phyloP scores from a whole-genome alignment of 2,329 filamentous ascomycete species.

The Hymenoscyphus fructigenus region DNA sequence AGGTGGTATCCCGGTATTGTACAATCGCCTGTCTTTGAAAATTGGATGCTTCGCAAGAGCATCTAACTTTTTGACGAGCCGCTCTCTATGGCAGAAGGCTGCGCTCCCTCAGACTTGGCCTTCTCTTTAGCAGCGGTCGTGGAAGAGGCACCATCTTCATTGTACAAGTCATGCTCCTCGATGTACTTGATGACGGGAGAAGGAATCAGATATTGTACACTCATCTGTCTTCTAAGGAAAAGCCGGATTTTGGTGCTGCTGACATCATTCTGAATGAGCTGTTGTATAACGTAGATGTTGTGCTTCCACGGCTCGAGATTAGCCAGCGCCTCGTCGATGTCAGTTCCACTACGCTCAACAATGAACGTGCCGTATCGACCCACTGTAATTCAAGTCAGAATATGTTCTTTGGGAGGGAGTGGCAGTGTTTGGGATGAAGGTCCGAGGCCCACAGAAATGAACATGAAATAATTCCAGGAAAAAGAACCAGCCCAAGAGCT shows the following conservation, averaged over 20 bases:
- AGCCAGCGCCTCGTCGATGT: constrained; percentile 38
- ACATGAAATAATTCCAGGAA: not conserved
- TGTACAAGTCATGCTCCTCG: constrained; percentile 63
- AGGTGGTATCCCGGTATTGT: not conserved
- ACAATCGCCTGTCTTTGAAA: constrained; percentile 1
- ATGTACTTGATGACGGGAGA: constrained; percentile 75
- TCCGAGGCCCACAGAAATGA: not conserved
- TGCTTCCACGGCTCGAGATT: constrained; percentile 62
- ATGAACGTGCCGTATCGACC: constrained; percentile 81
- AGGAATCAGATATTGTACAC: constrained; percentile 74
- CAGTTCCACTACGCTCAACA: constrained; percentile 83
- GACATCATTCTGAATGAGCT: constrained; percentile 84
- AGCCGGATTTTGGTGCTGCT: constrained; percentile 80
- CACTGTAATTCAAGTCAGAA: not conserved
- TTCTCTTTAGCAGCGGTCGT: constrained; percentile 26
- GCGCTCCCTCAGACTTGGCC: constrained; percentile 25
- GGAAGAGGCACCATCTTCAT: constrained; percentile 41
- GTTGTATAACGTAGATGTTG: constrained; percentile 84
- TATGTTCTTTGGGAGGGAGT: not conserved
- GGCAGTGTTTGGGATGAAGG: not conserved
- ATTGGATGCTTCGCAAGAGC: not conserved
- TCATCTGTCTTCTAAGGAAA: constrained; percentile 77
- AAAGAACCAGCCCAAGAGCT: constrained; percentile 5
- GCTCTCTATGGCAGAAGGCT: constrained; percentile 19
- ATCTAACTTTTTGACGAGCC: constrained; percentile 20